Conservation (phyloP, 2,329 filamentous ascomycete genomes). For the Pleomassaria siparia region DNA sequence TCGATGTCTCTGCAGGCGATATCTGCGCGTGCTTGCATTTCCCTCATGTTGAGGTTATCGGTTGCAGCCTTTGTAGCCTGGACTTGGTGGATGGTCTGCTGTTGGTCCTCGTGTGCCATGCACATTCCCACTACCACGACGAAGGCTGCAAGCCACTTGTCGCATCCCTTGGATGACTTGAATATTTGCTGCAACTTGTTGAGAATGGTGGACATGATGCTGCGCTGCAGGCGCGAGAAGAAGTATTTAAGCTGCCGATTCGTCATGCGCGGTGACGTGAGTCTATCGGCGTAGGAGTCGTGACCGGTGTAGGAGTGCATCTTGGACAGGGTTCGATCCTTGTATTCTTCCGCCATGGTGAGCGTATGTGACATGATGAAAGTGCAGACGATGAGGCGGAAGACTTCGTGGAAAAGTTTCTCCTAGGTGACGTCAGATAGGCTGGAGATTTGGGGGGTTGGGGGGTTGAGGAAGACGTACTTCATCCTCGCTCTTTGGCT, state of each 20-base stretch:
- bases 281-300: constrained; percentile 29
- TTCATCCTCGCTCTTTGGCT: constrained; percentile 44
- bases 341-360: constrained; percentile 46
- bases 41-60: constrained; percentile 27
- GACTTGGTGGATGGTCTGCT: constrained; percentile 49
- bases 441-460: not conserved
- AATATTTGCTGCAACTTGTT: constrained; percentile 52
- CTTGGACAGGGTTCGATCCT: constrained; percentile 38
- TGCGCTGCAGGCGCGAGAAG: constrained; percentile 47
- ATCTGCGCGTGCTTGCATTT: constrained; percentile 37
- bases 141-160: constrained; percentile 51
- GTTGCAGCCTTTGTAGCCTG: constrained; percentile 43
- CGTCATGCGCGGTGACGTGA: constrained; percentile 49
- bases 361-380: constrained; percentile 54
- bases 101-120: constrained; percentile 52
- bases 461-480: constrained; percentile 21
- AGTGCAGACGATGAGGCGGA: constrained; percentile 50
- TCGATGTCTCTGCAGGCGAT: constrained; percentile 49
- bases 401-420: constrained; percentile 46
- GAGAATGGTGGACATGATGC: constrained; percentile 46
- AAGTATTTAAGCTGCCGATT: constrained; percentile 55
- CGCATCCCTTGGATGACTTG: constrained; percentile 46
- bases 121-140: constrained; percentile 50
- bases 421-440: constrained; percentile 24
- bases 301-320: constrained; percentile 42